Evolutionary conservation across 352 stramenopile genomes (phyloP).

Genomic region (Phytophthora tubulina): DNA sequence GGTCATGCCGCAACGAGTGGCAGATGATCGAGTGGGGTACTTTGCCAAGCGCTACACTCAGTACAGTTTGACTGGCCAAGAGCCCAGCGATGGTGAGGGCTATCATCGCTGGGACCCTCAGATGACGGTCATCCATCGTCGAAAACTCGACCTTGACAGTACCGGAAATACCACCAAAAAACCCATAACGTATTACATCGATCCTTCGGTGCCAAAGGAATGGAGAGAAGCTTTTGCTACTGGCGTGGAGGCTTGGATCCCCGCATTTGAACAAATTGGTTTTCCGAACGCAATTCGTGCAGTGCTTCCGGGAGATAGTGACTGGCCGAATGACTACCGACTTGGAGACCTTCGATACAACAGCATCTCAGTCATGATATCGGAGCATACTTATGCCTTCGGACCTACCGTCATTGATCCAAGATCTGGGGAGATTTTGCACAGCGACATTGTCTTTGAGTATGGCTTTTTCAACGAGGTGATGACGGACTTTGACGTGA

Average conservation of each 20-base stretch:
- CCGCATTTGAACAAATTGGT: conserved; percentile 80
- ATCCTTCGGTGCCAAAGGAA: conserved; percentile 76
- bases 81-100: conserved; percentile 42
- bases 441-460: conserved; percentile 89
- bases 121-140: conserved; percentile 78
- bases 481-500: conserved; percentile 61
- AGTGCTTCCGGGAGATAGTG: conserved; percentile 66
- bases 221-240: conserved; percentile 71
- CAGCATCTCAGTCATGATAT: conserved; percentile 89
- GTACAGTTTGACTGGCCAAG: conserved; percentile 57
- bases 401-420: conserved; percentile 79
- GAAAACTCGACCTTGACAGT: conserved; percentile 61
- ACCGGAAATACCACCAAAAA: conserved; percentile 48
- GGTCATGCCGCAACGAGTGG: conserved; percentile 59
- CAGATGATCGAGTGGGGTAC: conserved; percentile 85
- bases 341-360: conserved; percentile 89
- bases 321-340: conserved; percentile 85
- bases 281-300: conserved; percentile 78
- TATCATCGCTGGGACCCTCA: conserved; percentile 63
- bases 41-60: conserved; percentile 75
- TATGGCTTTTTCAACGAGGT: conserved; percentile 87
- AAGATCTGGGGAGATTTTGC: conserved; percentile 86
- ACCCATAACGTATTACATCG: conserved; percentile 86
- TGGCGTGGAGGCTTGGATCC: conserved; percentile 80
- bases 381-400: conserved; percentile 76